These are phyloP conservation scores for Blastobotrys raffinosifermentans DNA, from an alignment of 1,139 yeast species.

Conservation along the genomic window DNA sequence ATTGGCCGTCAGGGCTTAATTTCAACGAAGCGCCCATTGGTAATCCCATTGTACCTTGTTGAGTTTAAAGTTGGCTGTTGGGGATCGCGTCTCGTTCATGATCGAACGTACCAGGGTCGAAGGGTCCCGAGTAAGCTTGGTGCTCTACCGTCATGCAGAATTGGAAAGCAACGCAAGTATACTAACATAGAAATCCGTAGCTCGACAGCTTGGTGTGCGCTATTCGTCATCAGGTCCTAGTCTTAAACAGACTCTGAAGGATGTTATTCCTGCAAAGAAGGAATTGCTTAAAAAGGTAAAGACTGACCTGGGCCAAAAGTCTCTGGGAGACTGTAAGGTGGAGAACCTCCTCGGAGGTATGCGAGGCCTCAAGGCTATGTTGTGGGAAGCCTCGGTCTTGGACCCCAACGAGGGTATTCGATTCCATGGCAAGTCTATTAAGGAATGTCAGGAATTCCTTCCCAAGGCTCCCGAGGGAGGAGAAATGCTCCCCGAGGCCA, in stretches of 20 bases:
- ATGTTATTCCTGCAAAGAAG: conserved; percentile 39
- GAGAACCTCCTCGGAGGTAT: conserved; percentile 48
- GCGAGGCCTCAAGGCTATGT: conserved; percentile 47
- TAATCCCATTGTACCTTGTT: too few relatives aligned
- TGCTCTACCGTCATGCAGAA: too few relatives aligned
- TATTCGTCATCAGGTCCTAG: conserved; percentile 19
- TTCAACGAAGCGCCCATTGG: too few relatives aligned
- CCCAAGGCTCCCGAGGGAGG: conserved; percentile 50
- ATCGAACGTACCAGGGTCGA: too few relatives aligned
- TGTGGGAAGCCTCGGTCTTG: conserved; percentile 51
- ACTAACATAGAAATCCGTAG: too few relatives aligned
- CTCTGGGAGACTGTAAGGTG: conserved; percentile 42
- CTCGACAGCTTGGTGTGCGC: too few relatives aligned
- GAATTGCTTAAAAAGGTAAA: conserved; percentile 38
- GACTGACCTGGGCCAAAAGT: conserved; percentile 30
- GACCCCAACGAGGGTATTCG: conserved; percentile 50
- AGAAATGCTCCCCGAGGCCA: conserved; percentile 67
- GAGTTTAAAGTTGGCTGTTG: too few relatives aligned
- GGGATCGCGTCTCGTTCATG: too few relatives aligned
- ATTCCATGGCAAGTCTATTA: conserved; percentile 49
- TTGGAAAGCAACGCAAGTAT: too few relatives aligned
- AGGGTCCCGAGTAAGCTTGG: too few relatives aligned
- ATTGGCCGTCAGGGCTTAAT: too few relatives aligned
- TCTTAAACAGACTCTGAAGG: conserved; percentile 37
- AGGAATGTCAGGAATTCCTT: conserved; percentile 42